phyloP scores from a whole-genome alignment of 495 filamentous ascomycete genomes.

The Penicillium salamii region DNA sequence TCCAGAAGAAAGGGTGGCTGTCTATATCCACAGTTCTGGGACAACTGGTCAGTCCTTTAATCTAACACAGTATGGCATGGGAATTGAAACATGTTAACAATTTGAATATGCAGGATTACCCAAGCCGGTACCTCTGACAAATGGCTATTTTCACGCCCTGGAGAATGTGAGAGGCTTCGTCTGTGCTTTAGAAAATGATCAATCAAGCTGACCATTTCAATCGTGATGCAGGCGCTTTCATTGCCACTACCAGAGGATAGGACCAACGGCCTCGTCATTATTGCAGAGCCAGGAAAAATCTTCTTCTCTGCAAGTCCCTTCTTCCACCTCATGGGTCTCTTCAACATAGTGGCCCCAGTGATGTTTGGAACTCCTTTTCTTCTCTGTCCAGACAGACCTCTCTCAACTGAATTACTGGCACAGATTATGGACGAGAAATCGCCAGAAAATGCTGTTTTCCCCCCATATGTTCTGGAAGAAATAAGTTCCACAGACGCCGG shows the following conservation, averaged over 20 bases:
- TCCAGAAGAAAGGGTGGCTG: conserved; percentile 39
- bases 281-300: conserved; percentile 51
- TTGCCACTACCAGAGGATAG: conserved; percentile 21
- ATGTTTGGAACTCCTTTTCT: neutral
- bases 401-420: neutral
- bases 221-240: too few species aligned
- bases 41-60: conserved; percentile 37
- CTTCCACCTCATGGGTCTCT: conserved; percentile 2
- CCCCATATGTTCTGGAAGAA: neutral
- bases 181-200: neutral
- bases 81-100: too few species aligned
- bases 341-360: neutral
- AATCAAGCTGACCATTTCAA: neutral
- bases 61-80: neutral
- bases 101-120: conserved; percentile 25
- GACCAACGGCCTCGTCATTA: neutral
- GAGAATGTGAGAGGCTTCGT: conserved; percentile 19
- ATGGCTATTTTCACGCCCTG: conserved; percentile 42
- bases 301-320: conserved; percentile 26
- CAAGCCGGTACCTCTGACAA: conserved; percentile 46
- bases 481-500: neutral
- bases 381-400: neutral
- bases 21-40: conserved; percentile 58
- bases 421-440: neutral
- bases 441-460: neutral